A percentile compares a stretch with the other conserved stretches of the same genome.
phyloP scores from a whole-genome alignment of 495 filamentous ascomycete genomes.

The Clavariopsis aquatica region DNA sequence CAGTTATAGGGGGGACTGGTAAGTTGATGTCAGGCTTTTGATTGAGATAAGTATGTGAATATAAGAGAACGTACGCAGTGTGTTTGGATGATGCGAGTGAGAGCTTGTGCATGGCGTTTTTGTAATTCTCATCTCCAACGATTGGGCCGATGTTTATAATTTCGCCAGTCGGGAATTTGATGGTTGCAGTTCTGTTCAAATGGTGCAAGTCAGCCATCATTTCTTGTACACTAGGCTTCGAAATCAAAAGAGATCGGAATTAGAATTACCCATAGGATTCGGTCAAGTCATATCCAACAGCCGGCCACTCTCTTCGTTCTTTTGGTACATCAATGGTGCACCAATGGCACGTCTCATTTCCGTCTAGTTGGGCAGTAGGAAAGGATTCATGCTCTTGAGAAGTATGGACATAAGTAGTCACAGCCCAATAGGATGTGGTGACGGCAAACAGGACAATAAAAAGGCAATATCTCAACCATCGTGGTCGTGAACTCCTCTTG shows the following conservation, averaged over 20 bases:
- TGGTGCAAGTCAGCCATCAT: neutral
- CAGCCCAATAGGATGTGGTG: neutral
- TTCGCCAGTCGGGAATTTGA: neutral
- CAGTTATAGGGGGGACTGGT: neutral
- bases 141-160: neutral
- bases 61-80: neutral
- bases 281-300: constrained; percentile 1
- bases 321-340: neutral
- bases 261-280: constrained; percentile 5
- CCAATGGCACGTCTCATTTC: neutral
- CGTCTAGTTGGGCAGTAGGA: neutral
- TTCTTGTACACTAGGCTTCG: neutral
- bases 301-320: neutral
- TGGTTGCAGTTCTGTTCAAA: neutral
- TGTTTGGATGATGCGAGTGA: constrained; percentile 2
- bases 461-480: neutral
- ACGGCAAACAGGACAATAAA: neutral
- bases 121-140: neutral
- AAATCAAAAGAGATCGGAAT: neutral
- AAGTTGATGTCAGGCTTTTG: neutral
- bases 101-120: constrained; percentile 1
- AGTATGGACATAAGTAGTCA: neutral
- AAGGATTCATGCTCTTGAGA: neutral
- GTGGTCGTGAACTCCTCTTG: no score
- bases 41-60: neutral